Conservation (phyloP, 192 early-diverging fungal genomes). For the Diversispora epigaea region DNA sequence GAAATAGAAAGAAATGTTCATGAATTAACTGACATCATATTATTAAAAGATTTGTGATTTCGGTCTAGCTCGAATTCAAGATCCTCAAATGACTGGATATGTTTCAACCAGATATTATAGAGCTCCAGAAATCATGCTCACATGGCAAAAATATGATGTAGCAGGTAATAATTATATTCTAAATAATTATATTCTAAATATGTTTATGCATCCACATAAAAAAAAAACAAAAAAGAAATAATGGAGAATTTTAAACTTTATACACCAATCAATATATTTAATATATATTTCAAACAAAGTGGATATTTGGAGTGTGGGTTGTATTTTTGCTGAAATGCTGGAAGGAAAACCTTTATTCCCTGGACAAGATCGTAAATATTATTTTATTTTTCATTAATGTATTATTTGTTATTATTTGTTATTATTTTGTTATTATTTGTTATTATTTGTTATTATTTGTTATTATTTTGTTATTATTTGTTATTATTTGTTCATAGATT, state of each 20-base stretch:
- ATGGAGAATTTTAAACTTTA: no score
- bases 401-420: conserved; percentile 5
- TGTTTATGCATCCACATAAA: no score
- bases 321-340: conserved; percentile 97
- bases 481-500: no score
- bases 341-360: conserved; percentile 93
- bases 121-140: conserved; percentile 98
- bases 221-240: no score
- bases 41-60: conserved; percentile 88
- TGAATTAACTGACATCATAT: background rate
- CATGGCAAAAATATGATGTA: conserved; percentile 96
- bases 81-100: conserved; percentile 97
- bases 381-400: no score
- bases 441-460: conserved; percentile 7
- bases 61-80: conserved; percentile 91
- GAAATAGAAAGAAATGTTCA: no score
- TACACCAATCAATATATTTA: no score
- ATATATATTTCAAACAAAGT: conserved; percentile 45
- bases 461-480: no score
- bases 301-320: conserved; percentile 94
- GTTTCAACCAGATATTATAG: conserved; percentile 97
- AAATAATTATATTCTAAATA: background rate
- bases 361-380: conserved; percentile 82
- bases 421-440: conserved; percentile 22
- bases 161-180: conserved; percentile 47